Conservation (phyloP, 805 yeast genomes). For the Cyberlindnera veronae region DNA sequence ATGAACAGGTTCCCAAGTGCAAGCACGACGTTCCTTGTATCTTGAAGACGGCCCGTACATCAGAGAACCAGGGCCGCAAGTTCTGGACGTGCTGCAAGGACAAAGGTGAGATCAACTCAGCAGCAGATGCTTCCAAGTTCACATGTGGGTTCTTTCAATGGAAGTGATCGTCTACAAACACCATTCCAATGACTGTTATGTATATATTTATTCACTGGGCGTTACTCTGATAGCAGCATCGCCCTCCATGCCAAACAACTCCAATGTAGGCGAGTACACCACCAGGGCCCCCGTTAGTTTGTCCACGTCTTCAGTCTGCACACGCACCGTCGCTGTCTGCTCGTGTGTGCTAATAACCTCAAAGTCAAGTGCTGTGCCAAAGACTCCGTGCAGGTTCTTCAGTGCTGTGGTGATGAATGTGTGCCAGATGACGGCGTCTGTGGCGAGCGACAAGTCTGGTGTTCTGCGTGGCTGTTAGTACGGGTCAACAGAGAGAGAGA, state of each 20-base stretch:
- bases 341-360: conserved; percentile 28
- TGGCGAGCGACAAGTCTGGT: no score
- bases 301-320: conserved; percentile 29
- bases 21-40: conserved; percentile 37
- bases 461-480: no score
- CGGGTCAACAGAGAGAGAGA: no score
- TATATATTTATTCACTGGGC: background rate
- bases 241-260: conserved; percentile 25
- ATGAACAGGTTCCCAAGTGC: conserved; percentile 59
- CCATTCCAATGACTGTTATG: no score
- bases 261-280: conserved; percentile 30
- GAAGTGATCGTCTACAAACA: no score
- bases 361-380: conserved; percentile 38
- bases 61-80: no score
- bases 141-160: no score
- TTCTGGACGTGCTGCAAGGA: no score
- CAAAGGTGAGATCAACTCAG: no score
- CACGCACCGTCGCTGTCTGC: conserved; percentile 25
- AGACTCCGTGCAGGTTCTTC: conserved; percentile 36
- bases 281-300: conserved; percentile 31
- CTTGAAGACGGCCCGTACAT: no score
- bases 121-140: no score
- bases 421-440: conserved; percentile 34
- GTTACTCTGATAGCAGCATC: conserved; percentile 19
- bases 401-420: conserved; percentile 34